Evolutionary conservation across 2,329 filamentous ascomycete genomes (phyloP), one percentile per base, ranked within the genome.

Genomic region (Hymenotorrendiella dingleyae): DNA sequence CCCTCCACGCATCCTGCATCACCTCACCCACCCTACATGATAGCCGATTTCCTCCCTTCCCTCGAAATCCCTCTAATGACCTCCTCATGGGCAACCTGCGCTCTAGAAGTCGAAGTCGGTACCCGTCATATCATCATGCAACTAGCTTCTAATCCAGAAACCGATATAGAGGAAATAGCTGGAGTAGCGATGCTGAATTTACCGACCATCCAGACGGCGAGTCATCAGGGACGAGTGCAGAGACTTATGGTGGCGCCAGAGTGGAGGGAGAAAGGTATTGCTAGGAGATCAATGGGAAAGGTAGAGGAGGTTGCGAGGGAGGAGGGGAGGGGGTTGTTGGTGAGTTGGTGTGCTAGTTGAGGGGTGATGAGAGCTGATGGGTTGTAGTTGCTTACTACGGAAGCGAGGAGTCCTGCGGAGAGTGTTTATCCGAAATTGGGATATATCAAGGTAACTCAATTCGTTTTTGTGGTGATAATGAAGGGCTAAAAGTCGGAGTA

Each of bases 31-130:
- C 61, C 49, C 16, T 66, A 70, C 54, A 73, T 71, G 48, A 68
- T 77, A 26, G 74, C 74, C 20, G 74, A 70, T 4, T 82, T 82
- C 56, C 64, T 78, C 11, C 74, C 76, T n/a, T 78, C 78, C 0
- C 63, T 82, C 24, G 69, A 70, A 36, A 67, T 76, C 55, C 65
- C 71, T 27, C 76, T 75, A 55, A 71, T 82, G 28, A 63, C 75
- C 22, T 52, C 64, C 7, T 81, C 72, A 68, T 82, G 78, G 78
- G 70, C 72, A 54, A 65, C 68, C 17, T 64, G 69, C 19, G 69
- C 74, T 40, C 63, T 67, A 17, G 71, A 78, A 54, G 67, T 72
- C 22, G 59, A 55, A 12, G 56, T 60, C 12, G 71, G 68, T 19
- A 63, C 58, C 11, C 65, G 75, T 10, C 59, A 73, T 48, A 79